These are phyloP conservation scores for Mycena metata DNA, from an alignment of 768 basidiomycete genomes.

Conservation along the genomic window DNA sequence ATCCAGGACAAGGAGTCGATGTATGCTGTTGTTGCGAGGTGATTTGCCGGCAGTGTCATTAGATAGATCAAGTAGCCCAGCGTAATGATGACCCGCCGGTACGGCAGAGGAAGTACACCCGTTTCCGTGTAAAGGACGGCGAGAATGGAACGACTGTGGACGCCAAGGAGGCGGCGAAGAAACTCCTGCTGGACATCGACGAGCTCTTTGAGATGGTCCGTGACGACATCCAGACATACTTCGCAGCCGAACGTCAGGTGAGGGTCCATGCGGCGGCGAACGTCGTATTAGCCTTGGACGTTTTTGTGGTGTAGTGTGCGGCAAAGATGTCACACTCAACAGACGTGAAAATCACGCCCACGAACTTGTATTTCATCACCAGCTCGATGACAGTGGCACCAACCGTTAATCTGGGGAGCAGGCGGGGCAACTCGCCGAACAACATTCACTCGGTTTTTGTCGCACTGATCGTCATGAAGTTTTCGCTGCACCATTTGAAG, in stretches of 20 bases:
- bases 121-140: constrained; percentile 5
- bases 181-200: constrained; percentile 3
- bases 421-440: constrained; percentile 27
- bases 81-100: not conserved
- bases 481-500: constrained; percentile 39
- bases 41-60: not conserved
- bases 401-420: constrained; percentile 3
- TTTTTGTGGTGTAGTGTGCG: constrained; percentile 34
- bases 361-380: constrained; percentile 29
- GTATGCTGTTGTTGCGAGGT: not conserved
- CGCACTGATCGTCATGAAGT: constrained; percentile 45
- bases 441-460: constrained; percentile 40
- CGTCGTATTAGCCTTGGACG: constrained; percentile 38
- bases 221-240: constrained; percentile 22
- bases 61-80: constrained; percentile 9
- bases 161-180: not conserved
- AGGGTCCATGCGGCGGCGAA: constrained; percentile 39
- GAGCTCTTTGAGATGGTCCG: not conserved
- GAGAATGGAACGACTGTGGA: not conserved
- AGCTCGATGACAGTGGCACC: constrained; percentile 22
- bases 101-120: constrained; percentile 5
- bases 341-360: constrained; percentile 33
- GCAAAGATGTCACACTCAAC: constrained; percentile 24
- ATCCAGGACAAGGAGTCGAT: not conserved
- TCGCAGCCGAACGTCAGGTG: constrained; percentile 43